phyloP scores from a whole-genome alignment of 2,329 filamentous ascomycete genomes.

The Didymella sp. region DNA sequence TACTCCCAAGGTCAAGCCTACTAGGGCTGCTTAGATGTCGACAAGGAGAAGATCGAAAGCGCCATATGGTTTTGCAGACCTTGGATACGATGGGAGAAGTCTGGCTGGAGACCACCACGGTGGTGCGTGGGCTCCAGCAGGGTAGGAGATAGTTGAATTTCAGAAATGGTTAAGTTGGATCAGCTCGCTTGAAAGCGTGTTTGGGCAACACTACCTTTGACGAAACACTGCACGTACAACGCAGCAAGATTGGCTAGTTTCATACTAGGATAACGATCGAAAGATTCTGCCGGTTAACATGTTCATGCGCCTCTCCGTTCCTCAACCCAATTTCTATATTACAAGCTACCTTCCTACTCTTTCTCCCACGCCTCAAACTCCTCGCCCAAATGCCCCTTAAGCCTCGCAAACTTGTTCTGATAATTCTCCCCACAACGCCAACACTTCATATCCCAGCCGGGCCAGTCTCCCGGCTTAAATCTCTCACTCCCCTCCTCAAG shows the following conservation, averaged over 20 bases:
- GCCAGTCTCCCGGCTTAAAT: constrained; percentile 66
- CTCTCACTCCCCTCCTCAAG: constrained; percentile 70
- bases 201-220: constrained; percentile 2
- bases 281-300: constrained; percentile 7
- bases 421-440: constrained; percentile 85
- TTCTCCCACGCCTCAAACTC: constrained; percentile 79
- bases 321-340: not conserved
- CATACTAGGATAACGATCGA: constrained; percentile 27
- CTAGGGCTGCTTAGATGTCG: constrained; percentile 19
- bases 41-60: not conserved
- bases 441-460: constrained; percentile 73
- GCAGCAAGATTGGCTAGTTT: constrained; percentile 22
- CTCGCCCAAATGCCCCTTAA: constrained; percentile 76
- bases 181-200: not conserved
- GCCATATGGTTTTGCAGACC: not conserved
- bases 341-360: constrained; percentile 26
- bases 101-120: not conserved
- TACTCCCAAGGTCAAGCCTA: constrained; percentile 50
- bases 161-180: too few relatives aligned
- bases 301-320: not conserved
- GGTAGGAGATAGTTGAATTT: not conserved
- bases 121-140: not conserved
- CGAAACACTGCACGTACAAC: constrained; percentile 23
- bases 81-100: not conserved
- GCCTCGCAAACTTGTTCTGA: constrained; percentile 71